phyloP scores from a whole-genome alignment of 768 basidiomycete species.

The Tulasnella sp. region DNA sequence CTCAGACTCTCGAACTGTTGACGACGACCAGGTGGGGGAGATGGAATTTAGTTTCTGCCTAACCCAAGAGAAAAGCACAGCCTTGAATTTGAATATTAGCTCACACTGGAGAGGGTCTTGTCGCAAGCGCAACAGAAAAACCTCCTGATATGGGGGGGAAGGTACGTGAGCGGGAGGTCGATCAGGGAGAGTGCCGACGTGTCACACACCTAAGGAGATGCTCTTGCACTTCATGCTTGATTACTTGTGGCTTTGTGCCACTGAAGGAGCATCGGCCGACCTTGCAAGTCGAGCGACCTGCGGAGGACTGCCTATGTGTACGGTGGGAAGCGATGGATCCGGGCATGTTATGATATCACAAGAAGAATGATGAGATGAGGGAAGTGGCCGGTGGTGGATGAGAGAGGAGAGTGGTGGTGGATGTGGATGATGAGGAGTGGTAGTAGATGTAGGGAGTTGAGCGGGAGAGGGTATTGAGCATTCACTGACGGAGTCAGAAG shows the following conservation, averaged over 20 bases:
- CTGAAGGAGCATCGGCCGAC: neutral
- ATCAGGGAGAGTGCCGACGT: neutral
- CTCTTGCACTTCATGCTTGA: slow-evolving; percentile 14
- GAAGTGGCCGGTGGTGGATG: neutral
- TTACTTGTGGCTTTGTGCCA: neutral
- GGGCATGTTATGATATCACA: neutral
- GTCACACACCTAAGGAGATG: neutral
- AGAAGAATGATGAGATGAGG: neutral
- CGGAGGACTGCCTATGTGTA: neutral
- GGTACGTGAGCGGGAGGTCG: neutral
- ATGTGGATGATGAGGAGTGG: neutral
- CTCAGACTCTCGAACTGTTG: neutral
- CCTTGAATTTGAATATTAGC: neutral
- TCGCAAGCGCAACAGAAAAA: slow-evolving; percentile 10
- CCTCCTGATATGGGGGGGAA: neutral
- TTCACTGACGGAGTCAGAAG: neutral
- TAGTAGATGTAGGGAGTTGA: neutral
- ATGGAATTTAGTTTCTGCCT: neutral
- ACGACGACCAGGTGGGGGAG: neutral
- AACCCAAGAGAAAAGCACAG: neutral
- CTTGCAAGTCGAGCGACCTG: neutral
- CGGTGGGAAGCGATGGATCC: neutral
- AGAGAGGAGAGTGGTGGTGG: neutral
- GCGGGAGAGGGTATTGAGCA: neutral
- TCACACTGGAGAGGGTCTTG: neutral